phyloP scores from a whole-genome alignment of 2,329 filamentous ascomycete genomes.

The Aureobasidium sp. region DNA sequence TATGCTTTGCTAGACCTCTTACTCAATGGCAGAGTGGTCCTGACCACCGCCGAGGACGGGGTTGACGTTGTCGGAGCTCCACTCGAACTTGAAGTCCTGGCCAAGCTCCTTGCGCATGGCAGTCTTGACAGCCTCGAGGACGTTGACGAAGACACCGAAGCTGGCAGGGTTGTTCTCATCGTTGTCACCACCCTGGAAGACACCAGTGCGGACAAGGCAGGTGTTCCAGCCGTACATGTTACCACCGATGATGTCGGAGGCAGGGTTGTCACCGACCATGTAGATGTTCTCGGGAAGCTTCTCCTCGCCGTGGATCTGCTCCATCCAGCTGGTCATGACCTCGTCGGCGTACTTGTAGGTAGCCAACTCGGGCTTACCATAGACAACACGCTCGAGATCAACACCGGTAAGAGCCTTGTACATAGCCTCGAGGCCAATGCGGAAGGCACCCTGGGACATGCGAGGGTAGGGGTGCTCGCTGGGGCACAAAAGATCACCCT shows the following conservation, averaged over 20 bases:
- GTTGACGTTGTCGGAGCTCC: constrained; percentile 61
- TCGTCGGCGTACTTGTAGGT: constrained; percentile 77
- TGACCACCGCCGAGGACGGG: constrained; percentile 52
- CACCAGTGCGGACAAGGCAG: constrained; percentile 68
- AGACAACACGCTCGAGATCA: constrained; percentile 68
- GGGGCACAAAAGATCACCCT: constrained; percentile 57
- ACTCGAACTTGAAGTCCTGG: constrained; percentile 67
- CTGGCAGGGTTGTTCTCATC: constrained; percentile 70
- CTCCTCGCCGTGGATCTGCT: constrained; percentile 66
- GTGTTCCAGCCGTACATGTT: constrained; percentile 83
- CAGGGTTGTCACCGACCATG: constrained; percentile 71
- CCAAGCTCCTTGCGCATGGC: constrained; percentile 64
- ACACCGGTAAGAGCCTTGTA: constrained; percentile 63
- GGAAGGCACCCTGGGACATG: constrained; percentile 70
- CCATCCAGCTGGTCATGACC: constrained; percentile 68
- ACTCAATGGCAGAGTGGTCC: constrained; percentile 50
- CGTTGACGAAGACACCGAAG: constrained; percentile 69
- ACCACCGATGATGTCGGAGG: constrained; percentile 66
- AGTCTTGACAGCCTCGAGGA: constrained; percentile 62
- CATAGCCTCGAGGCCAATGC: constrained; percentile 65
- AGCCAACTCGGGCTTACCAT: constrained; percentile 66
- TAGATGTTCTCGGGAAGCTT: constrained; percentile 62
- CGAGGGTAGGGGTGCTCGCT: constrained; percentile 50
- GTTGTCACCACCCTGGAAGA: constrained; percentile 70
- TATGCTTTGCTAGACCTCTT: constrained; percentile 21